Base-by-base conservation (phyloP, 495 filamentous ascomycete genomes). In the Penicillium macrosclerotiorum region DNA sequence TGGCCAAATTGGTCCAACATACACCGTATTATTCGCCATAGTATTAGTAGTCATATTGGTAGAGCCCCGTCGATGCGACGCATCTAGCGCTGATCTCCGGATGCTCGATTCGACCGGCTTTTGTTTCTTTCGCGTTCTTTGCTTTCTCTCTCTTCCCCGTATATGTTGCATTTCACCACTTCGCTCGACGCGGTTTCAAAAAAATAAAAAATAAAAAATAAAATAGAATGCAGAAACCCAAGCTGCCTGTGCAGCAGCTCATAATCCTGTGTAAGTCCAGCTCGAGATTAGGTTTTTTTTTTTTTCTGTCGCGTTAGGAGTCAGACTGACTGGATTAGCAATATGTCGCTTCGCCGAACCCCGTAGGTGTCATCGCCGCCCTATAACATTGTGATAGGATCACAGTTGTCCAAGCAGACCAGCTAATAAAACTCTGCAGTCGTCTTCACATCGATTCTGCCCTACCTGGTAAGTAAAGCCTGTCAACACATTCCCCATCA, bases 331-430 rank as follows among this genome's bases (percentile, higher is more conserved):
- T 19, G 18, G 19, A 14, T 30, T 41, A 79, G 75, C 77, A 59
- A 74, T 81, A 72, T 78, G 74, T 61, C 81, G 92, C 54, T 91
- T 97, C 57, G 88, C 90, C 38, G 92, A 97, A 61, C 92, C 81
- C 30, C 67, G 71, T 74, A 69, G 42, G 63, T 64, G 23, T 12
- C 13, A 7, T 5, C 16, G 24, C 24, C 25, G 26, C 23, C 32
- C n/a, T n/a, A n/a, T n/a, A n/a, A n/a, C n/a, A n/a, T n/a, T n/a
- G n/a, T n/a, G n/a, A n/a, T n/a, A n/a, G n/a, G n/a, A n/a, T n/a
- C n/a, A n/a, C n/a, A n/a, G n/a, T n/a, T n/a, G n/a, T n/a, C n/a
- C n/a, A n/a, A n/a, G n/a, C n/a, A n/a, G n/a, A n/a, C n/a, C n/a
- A n/a, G 22, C 47, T 20, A 29, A 37, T 20, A 20, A 42, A 13